phyloP scores from a whole-genome alignment of 148 eudicot species.

The Drosera capensis region DNA sequence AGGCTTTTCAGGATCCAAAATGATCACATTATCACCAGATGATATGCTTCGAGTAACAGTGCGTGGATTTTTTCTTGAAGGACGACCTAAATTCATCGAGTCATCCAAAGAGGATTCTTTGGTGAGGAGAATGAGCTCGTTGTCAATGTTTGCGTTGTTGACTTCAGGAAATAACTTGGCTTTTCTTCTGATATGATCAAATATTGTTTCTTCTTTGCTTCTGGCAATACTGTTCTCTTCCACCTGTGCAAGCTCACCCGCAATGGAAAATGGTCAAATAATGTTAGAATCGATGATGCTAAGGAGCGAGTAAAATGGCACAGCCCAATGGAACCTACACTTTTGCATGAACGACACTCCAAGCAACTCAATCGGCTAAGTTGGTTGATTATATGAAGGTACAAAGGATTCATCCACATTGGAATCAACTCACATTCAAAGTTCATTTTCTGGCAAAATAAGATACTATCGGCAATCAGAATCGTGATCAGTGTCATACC shows the following conservation, averaged over 20 bases:
- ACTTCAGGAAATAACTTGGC: conserved; percentile 31
- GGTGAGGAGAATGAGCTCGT: conserved; percentile 6
- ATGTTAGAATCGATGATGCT: no score
- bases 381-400: no score
- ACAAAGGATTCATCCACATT: no score
- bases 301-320: no score
- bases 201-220: conserved; percentile 22
- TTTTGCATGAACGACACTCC: no score
- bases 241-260: conserved; percentile 17
- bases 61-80: conserved; percentile 6
- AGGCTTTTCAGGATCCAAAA: conserved; percentile 6
- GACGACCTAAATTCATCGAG: conserved; percentile 5
- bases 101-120: conserved; percentile 1
- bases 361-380: no score
- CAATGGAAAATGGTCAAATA: conserved; percentile 1
- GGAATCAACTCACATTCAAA: no score
- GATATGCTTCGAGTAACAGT: conserved; percentile 2
- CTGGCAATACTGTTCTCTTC: conserved; percentile 21
- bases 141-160: conserved; percentile 16
- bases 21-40: not conserved
- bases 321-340: no score
- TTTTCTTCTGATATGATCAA: conserved; percentile 42
- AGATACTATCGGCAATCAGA: not conserved
- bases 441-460: no score
- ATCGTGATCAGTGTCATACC: conserved; percentile 16